Evolutionary conservation across 208 protist species (phyloP), one percentile per base, ranked within the genome.

Genomic region (Endotrypanum monterogeii): DNA sequence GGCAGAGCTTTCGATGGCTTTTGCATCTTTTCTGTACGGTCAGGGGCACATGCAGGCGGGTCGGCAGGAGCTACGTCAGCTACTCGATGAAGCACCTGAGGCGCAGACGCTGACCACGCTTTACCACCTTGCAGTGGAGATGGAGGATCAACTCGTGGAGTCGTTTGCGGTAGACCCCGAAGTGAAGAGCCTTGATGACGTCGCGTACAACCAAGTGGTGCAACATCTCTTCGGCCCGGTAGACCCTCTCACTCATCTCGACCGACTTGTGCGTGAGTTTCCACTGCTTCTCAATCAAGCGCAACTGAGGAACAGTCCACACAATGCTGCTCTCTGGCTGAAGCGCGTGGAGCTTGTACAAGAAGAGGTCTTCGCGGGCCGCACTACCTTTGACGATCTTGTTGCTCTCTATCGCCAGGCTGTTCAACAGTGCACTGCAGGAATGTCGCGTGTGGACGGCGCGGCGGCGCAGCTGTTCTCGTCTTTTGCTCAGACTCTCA

Each of bases 101-200:
- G 55, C 84, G 16, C 55, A 77, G 18, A 83, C 82, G 37, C 90
- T 96, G 44, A 69, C 72, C 12, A 67, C 52, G 9, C 71, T 84
- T 3, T 96, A 92, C 72, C 67, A 65, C 41, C 74, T 86, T 41
- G 80, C 85, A 28, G 78, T 94, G 11, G 83, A 89, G 58, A 75
- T 93, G 67, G 92, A 96, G 73, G 87, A 93, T 65, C 83, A 94
- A 60, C 82, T 96, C 5, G 69, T 92, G 14, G 89, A 94, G 41
- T 88, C 88, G 14, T 89, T 96, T 44, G 89, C 86, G 0, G 83
- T 89, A 46, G 80, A 87, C 73, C 51, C 76, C 1, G 72, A 73
- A n/a, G 76, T 89, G 69, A 80, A 70, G 1, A 18, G 70, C 14
- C 72, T 87, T 32, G 79, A 78, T 70, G 79, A 78, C 37, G 75